These are phyloP conservation scores for Canna indica DNA, from an alignment of 176 grass and related monocot genomes.

Conservation along the genomic window DNA sequence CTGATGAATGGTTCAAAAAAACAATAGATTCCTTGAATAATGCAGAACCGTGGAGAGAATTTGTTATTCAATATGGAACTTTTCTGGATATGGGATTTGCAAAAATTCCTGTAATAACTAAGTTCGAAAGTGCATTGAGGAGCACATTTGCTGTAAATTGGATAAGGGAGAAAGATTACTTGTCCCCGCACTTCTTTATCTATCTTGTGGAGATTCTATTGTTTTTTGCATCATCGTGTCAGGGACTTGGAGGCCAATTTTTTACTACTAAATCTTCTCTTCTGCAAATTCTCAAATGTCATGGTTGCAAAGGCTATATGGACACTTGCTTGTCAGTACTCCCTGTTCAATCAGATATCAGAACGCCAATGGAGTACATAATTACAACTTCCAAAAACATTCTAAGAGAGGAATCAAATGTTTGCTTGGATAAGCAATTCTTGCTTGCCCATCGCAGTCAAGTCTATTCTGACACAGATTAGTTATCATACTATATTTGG, in stretches of 20 bases:
- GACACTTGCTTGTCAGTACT: constrained; percentile 25
- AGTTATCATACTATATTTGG: constrained; percentile 37
- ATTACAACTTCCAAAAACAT: constrained; percentile 3
- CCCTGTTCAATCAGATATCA: not conserved
- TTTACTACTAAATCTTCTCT: constrained; percentile 48
- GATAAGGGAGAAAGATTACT: constrained; percentile 26
- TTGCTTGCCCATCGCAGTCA: not conserved
- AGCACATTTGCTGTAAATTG: constrained; percentile 24
- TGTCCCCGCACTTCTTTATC: constrained; percentile 47
- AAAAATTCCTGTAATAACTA: constrained; percentile 21
- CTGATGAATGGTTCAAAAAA: constrained; percentile 17
- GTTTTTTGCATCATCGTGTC: constrained; percentile 36
- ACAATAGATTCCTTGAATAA: constrained; percentile 14
- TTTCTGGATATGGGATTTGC: constrained; percentile 34
- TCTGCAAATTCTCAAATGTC: constrained; percentile 38
- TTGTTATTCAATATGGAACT: constrained; percentile 30
- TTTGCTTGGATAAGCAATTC: constrained; percentile 25
- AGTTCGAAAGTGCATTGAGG: constrained; percentile 36
- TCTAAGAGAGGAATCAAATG: constrained; percentile 8
- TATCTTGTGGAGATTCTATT: constrained; percentile 49
- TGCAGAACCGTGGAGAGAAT: constrained; percentile 27
- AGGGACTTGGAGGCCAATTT: constrained; percentile 15
- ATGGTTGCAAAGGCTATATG: constrained; percentile 34
- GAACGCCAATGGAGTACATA: constrained; percentile 27
- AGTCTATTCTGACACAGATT: constrained; percentile 29